phyloP scores from a whole-genome alignment of 306 rosid genomes.

The Oemleria cerasiformis region DNA sequence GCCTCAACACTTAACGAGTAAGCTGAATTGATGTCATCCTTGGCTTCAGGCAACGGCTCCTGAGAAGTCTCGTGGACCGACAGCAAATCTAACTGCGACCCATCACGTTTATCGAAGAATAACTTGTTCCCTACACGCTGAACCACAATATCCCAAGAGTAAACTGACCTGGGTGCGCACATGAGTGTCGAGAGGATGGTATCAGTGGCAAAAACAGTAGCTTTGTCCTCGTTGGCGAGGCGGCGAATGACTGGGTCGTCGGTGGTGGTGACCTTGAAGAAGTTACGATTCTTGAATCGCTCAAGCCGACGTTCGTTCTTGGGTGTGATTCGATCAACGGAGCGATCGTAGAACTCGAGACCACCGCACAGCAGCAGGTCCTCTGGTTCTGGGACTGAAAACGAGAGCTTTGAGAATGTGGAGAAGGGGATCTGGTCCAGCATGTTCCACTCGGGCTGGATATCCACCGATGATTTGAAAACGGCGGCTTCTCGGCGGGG shows the following conservation, averaged over 20 bases:
- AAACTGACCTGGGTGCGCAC: slow-evolving; percentile 91
- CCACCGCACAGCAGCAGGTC: slow-evolving; percentile 80
- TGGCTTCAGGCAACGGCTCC: slow-evolving; percentile 88
- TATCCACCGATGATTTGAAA: slow-evolving; percentile 77
- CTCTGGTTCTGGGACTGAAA: slow-evolving; percentile 74
- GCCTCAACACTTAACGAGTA: slow-evolving; percentile 79
- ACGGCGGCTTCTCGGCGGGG: slow-evolving; percentile 85
- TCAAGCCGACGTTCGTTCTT: slow-evolving; percentile 84
- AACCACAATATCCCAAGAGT: slow-evolving; percentile 88
- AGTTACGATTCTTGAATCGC: slow-evolving; percentile 78
- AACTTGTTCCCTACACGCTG: slow-evolving; percentile 89
- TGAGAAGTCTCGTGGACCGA: slow-evolving; percentile 93
- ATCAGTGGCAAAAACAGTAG: slow-evolving; percentile 77
- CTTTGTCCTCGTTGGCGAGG: slow-evolving; percentile 84
- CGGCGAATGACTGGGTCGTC: slow-evolving; percentile 87
- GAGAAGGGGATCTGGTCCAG: slow-evolving; percentile 90
- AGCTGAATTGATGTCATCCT: slow-evolving; percentile 91
- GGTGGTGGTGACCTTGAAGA: slow-evolving; percentile 84
- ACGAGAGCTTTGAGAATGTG: slow-evolving; percentile 86
- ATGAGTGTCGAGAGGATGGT: slow-evolving; percentile 79
- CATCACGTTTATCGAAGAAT: slow-evolving; percentile 86
- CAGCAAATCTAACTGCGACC: slow-evolving; percentile 86
- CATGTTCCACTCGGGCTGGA: slow-evolving; percentile 97
- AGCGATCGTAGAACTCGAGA: slow-evolving; percentile 74
- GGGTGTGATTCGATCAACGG: slow-evolving; percentile 66